Evolutionary conservation across 1,284 basidiomycete genomes (phyloP), one percentile per base, ranked within the genome.

Genomic region (Tilletia horrida): DNA sequence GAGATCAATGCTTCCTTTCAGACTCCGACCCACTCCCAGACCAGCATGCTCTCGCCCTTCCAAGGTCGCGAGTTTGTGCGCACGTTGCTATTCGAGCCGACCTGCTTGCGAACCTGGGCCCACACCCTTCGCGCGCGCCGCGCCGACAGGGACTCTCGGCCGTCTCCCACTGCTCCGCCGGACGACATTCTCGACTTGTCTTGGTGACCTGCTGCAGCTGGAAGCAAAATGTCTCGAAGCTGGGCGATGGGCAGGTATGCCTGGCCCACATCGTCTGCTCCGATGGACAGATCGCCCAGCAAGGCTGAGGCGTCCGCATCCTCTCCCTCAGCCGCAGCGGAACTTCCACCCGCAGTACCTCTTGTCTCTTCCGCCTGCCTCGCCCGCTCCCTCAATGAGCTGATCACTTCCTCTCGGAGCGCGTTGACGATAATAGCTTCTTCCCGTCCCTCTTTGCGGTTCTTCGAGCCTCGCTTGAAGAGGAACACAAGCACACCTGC

Each of bases 211-310:
- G 25, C 43, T 29, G 45, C 42, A 55, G 47, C 21, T 27, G 25
- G 50, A 64, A 71, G 25, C 66, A 52, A 43, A 64, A 71, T 11
- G 67, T 67, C 27, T 64, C 69, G 42, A 31, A 65, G 45, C 45
- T 70, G 27, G 66, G 69, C 35, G 35, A 63, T 18, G 52, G 63
- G 48, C 50, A 61, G n/a, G 62, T 48, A 43, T 44, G 43, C 43
- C 11, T 44, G 23, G n/a, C 40, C 43, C n/a, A 44, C 55, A n/a
- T 47, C 57, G 21, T 59, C 50, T 43, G 65, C 43, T 8, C 45
- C 65, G 18, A 45, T 45, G 23, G 35, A 48, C 27, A 62, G 44
- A 27, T 47, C 50, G 44, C 45, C 57, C 9, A 59, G 16, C 14
- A 67, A 57, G 9, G 47, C 23, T 45, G 44, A 25, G n/a, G 43